Conservation (phyloP, 768 basidiomycete species). For the Serendipita vermifera region DNA sequence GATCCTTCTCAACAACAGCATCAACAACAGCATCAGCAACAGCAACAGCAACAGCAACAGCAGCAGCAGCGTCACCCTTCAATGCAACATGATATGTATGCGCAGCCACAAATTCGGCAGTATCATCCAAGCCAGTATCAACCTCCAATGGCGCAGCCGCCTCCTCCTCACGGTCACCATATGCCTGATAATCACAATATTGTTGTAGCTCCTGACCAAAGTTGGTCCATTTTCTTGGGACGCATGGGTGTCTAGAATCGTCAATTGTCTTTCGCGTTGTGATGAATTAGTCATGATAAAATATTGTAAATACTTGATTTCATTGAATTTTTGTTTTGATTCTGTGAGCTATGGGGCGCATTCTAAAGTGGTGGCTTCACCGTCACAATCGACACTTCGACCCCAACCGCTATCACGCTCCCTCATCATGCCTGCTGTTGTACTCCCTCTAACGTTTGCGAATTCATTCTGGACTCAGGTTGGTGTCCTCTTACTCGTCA, state of each 20-base stretch:
- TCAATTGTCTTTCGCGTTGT: too few relatives aligned
- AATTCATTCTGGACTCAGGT: constrained; percentile 80
- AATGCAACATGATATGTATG: too few relatives aligned
- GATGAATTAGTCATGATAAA: neutral
- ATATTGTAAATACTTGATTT: neutral
- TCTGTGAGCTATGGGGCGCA: too few relatives aligned
- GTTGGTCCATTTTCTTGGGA: neutral
- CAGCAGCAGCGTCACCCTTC: neutral
- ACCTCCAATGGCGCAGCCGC: neutral
- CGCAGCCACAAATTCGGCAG: too few relatives aligned
- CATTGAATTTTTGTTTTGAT: too few relatives aligned
- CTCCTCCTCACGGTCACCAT: neutral
- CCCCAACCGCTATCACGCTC: neutral
- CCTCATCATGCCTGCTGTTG: constrained; percentile 63
- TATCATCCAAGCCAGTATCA: neutral
- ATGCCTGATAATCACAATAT: neutral
- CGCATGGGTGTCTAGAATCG: constrained; percentile 8
- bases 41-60: neutral
- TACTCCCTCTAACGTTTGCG: constrained; percentile 74
- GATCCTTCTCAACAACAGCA: too few relatives aligned
- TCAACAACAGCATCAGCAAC: neutral
- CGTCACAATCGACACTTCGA: neutral
- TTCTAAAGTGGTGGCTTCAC: too few relatives aligned
- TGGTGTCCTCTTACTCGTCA: neutral
- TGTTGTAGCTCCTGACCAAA: neutral